A percentile compares a stretch with the other conserved stretches of the same genome.
phyloP scores from a whole-genome alignment of 1,139 yeast species.

The Pichia sp. region DNA sequence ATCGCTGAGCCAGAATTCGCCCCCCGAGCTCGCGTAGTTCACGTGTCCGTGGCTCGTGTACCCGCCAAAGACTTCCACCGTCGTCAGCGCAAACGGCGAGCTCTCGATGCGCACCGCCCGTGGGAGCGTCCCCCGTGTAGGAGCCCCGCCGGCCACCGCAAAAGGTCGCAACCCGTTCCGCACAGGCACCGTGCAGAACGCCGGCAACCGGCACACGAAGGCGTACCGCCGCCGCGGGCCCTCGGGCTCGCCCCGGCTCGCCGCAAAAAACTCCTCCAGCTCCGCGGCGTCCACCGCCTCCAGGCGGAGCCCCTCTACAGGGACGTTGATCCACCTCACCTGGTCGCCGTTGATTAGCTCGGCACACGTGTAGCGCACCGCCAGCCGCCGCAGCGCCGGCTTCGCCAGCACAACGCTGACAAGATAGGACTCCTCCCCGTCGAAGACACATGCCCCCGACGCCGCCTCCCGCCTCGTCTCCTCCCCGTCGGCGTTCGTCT shows the following conservation, averaged over 20 bases:
- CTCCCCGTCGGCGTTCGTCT: not conserved
- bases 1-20: slow-evolving; percentile 45
- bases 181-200: not conserved
- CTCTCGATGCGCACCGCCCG: slow-evolving; percentile 34
- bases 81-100: slow-evolving; percentile 57
- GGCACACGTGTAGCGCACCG: slow-evolving; percentile 6
- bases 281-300: slow-evolving; percentile 9
- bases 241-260: slow-evolving; percentile 23
- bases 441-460: slow-evolving; percentile 7
- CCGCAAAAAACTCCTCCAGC: slow-evolving; percentile 7
- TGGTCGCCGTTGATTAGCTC: slow-evolving; percentile 11
- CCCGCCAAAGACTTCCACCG: slow-evolving; percentile 50
- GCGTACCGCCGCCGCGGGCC: not conserved
- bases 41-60: slow-evolving; percentile 45
- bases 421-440: slow-evolving; percentile 2
- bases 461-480: slow-evolving; percentile 3
- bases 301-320: not conserved
- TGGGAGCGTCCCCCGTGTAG: slow-evolving; percentile 9
- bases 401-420: slow-evolving; percentile 8
- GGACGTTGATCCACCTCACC: slow-evolving; percentile 8
- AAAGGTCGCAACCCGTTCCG: slow-evolving; percentile 6
- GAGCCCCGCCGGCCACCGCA: no score
- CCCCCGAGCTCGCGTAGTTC: slow-evolving; percentile 32
- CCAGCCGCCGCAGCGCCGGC: not conserved
- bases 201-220: not conserved